Conservation (phyloP, 176 grass and related monocot species). For the Neostapfia colusana region DNA sequence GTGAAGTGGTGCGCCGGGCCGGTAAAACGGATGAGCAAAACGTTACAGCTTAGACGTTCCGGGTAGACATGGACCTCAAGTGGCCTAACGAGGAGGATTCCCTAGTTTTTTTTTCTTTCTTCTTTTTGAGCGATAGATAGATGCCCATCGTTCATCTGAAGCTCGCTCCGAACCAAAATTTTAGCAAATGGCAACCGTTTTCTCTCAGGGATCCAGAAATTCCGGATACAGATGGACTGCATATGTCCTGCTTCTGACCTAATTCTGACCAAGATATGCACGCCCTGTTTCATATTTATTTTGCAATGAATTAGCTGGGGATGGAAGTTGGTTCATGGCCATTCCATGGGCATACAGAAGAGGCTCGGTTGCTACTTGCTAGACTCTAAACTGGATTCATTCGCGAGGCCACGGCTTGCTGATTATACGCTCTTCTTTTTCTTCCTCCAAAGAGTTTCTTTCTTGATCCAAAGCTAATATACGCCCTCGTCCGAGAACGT, state of each 20-base stretch:
- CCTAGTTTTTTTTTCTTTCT: background rate
- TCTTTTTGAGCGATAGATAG: background rate
- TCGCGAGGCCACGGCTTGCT: background rate
- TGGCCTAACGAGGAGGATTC: background rate
- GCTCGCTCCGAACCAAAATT: background rate
- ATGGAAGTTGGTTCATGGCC: background rate
- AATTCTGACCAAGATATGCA: slow-evolving; percentile 21
- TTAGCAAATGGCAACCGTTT: background rate
- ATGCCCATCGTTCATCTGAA: background rate
- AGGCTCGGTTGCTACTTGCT: no score
- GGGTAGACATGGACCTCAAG: background rate
- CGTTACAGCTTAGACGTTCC: background rate
- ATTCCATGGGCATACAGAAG: background rate
- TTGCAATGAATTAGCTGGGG: background rate
- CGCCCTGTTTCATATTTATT: background rate
- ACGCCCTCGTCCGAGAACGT: background rate
- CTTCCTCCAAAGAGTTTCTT: no score
- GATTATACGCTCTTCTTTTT: no score
- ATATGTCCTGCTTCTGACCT: background rate
- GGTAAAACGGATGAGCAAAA: slow-evolving; percentile 18
- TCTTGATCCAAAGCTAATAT: no score
- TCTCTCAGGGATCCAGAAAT: background rate
- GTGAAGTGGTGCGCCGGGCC: background rate
- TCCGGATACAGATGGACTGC: background rate
- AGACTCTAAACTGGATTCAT: slow-evolving; percentile 7